These are phyloP conservation scores for Phaseolus coccineus DNA, from an alignment of 331 rosid species.

Conservation along the genomic window DNA sequence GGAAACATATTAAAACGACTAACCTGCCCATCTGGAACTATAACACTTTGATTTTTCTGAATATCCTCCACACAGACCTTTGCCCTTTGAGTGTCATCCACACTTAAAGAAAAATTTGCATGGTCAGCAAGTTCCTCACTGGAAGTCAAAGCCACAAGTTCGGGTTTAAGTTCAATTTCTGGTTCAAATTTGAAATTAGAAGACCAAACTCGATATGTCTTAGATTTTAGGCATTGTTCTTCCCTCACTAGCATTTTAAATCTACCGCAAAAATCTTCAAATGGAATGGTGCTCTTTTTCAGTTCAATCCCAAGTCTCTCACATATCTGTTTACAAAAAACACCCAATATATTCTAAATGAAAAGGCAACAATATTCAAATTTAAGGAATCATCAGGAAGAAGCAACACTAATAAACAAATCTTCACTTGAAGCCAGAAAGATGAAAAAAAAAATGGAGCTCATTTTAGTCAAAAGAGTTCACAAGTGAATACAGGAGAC, in stretches of 20 bases:
- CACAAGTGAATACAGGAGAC: too few species aligned
- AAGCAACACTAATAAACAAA: constrained; percentile 27
- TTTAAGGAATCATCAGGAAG: constrained; percentile 36
- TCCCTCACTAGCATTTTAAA: constrained; percentile 78
- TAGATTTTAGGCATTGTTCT: constrained; percentile 67
- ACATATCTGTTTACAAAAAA: constrained; percentile 60
- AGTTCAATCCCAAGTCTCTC: constrained; percentile 82
- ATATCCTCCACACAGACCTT: constrained; percentile 80
- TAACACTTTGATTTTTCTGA: constrained; percentile 63
- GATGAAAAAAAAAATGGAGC: neutral
- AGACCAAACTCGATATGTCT: constrained; percentile 76
- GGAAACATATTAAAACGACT: constrained; percentile 21
- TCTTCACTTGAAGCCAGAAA: constrained; percentile 2
- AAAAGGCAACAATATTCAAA: constrained; percentile 40
- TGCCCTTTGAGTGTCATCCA: constrained; percentile 70
- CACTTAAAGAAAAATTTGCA: constrained; percentile 54
- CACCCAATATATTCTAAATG: constrained; percentile 36
- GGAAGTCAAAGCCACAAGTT: constrained; percentile 1
- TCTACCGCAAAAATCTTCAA: constrained; percentile 69
- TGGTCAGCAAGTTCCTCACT: constrained; percentile 44
- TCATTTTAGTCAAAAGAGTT: neutral
- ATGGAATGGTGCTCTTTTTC: constrained; percentile 68
- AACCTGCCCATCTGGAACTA: constrained; percentile 54
- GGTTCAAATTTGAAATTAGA: constrained; percentile 64
- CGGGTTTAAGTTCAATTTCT: constrained; percentile 38